Evolutionary conservation across 225 moss, liverwort and hornwort species (phyloP), one percentile per base, ranked within the genome.

Genomic region (Bryoerythrophyllum caledonicum): DNA sequence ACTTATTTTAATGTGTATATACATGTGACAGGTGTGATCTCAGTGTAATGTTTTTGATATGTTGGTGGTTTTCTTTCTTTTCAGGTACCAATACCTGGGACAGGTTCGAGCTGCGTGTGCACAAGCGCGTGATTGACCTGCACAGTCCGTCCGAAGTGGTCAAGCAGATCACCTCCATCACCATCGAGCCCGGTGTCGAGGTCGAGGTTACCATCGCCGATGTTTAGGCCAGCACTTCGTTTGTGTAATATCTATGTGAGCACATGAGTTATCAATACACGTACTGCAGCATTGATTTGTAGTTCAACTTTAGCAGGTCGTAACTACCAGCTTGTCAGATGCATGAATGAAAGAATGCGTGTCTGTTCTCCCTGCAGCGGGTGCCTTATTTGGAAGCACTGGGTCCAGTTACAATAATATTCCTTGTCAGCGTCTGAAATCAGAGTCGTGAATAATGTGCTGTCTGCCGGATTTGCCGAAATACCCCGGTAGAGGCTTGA

Each of bases 81-180:
- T 14, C 72, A 94, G 92, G 94, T 70, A 94, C 94, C 24, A 94
- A 94, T 52, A 94, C 94, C 7, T 94, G 91, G 91, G 94, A 94
- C 68, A 77, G 94, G 61, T 91, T 94, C 53, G 89, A 89, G 24
- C 76, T 89, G 82, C 89, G 89, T 54, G 89, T 89, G 6, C 89
- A 89, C 87, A 89, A 89, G 87, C 87, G 89, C 49, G 89, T 89
- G 77, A 89, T 89, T 49, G 89, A 89, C 63, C 72, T 89, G 73
- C 89, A 89, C 73, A 89, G 89, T 41, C 89, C 89, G 12, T 84
- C 89, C 13, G 87, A 89, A 78, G 89, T 89, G 66, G 89, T 87
- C 56, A 89, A 89, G 87, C 89, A 89, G 80, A 89, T 89, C 75
- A 89, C 89, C 16, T 89, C 87, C 30, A 87, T 89, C 65, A 89